Base-by-base conservation (phyloP, 495 filamentous ascomycete genomes). In the Neurospora sp. region DNA sequence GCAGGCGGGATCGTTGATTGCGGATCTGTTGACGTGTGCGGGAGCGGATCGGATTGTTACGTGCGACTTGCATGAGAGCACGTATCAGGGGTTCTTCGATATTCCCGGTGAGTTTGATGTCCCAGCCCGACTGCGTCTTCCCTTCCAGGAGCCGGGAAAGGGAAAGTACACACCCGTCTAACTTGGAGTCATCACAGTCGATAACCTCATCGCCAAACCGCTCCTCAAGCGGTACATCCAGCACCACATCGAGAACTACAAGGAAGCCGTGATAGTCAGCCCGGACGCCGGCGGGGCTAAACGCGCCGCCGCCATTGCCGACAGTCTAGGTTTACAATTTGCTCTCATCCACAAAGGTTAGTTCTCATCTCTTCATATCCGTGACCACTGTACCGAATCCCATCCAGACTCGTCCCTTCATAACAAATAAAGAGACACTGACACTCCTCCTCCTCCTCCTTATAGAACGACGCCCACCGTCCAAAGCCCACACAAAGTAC, bases 241-340 rank as follows among this genome's bases (percentile, higher is more conserved):
- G 81, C 89, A 91, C 71, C 88, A 92, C 73, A 97, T 98, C 76
- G 91, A 94, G 73, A 91, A 94, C 77, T 93, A 89, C 82, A 91
- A 92, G 81, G 87, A 94, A 72, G 92, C 93, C 70, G 93, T 98
- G 53, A 93, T 99, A 77, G 94, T 99, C 76, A 96, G 93, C 78
- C 96, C 96, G 12, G 96, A 99, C 83, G 96, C 96, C 12, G 96
- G 96, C 72, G 96, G 96, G 70, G 96, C 96, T 14, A 99, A 99
- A 86, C 86, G 96, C 70, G 96, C 96, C 16, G 97, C 95, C n/a
- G 92, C 94, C 47, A 97, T 99, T 80, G 96, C 96, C 14, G 96
- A 99, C 79, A 90, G 90, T 68, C 88, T 99, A 76, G 93, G 92
- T 73, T 92, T 98, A 83, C 91, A 92, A 65, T 98, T 99, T 82